Evolutionary conservation across 257 asterid species (phyloP).

Genomic region (Scutellaria minor): DNA sequence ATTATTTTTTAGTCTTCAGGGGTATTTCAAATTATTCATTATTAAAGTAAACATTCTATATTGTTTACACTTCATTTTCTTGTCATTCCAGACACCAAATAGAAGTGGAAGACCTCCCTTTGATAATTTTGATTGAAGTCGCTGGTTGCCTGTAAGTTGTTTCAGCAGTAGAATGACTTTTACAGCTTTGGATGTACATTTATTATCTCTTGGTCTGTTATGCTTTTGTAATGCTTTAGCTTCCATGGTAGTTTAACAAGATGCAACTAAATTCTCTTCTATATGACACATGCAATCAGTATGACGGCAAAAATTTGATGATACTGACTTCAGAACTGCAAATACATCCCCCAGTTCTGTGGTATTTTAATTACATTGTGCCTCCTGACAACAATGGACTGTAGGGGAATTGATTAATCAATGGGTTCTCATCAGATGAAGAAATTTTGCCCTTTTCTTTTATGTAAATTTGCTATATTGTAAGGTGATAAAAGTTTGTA

Average conservation of each 20-base stretch:
- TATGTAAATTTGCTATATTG: neutral
- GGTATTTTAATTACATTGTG: slow-evolving; percentile 1
- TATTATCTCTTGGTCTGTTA: slow-evolving; percentile 23
- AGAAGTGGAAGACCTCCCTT: slow-evolving; percentile 89
- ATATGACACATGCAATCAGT: neutral
- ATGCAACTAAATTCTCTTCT: neutral
- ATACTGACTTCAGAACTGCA: neutral
- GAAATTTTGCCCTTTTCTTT: neutral
- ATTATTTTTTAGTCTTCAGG: neutral
- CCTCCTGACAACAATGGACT: neutral
- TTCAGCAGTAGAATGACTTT: slow-evolving; percentile 23
- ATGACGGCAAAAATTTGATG: slow-evolving; percentile 5
- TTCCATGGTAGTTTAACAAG: slow-evolving; percentile 16
- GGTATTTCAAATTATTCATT: neutral
- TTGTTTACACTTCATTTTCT: slow-evolving; percentile 34
- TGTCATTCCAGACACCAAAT: slow-evolving; percentile 64
- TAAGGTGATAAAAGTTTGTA: neutral
- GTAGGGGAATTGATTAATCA: neutral
- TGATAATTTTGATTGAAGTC: slow-evolving; percentile 85
- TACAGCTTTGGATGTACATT: slow-evolving; percentile 23
- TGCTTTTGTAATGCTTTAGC: slow-evolving; percentile 11
- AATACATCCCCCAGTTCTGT: neutral
- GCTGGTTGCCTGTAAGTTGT: slow-evolving; percentile 86
- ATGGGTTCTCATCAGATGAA: slow-evolving; percentile 1
- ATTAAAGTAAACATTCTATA: slow-evolving; percentile 22